Evolutionary conservation across 1,284 basidiomycete species (phyloP).

Genomic region (Calocybe gambosa): DNA sequence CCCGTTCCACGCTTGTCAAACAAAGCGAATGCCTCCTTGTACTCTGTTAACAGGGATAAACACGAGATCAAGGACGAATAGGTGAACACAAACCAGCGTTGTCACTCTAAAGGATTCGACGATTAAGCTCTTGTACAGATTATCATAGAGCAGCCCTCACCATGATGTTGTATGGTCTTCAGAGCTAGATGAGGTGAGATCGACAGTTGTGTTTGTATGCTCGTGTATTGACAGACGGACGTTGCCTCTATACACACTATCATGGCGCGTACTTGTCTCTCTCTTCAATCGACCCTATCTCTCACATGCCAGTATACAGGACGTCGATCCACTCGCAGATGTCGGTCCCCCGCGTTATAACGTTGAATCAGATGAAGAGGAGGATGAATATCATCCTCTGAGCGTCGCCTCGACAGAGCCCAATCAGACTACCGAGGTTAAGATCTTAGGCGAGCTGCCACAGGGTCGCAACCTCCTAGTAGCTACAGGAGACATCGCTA

Average conservation of each 20-base stretch:
- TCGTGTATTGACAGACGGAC: constrained; percentile 1
- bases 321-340: constrained; percentile 51
- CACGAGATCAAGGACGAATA: neutral
- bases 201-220: constrained; percentile 14
- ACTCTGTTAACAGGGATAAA: constrained; percentile 48
- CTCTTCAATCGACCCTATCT: neutral
- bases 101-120: constrained; percentile 53
- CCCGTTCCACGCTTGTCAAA: constrained; percentile 79
- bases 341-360: constrained; percentile 51
- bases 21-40: constrained; percentile 95
- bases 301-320: constrained; percentile 25
- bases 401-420: constrained; percentile 16
- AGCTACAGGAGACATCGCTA: constrained; percentile 40
- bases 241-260: neutral
- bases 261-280: constrained; percentile 10
- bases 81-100: constrained; percentile 45
- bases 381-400: constrained; percentile 52
- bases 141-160: constrained; percentile 18
- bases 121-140: too few species aligned
- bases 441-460: constrained; percentile 31
- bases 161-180: constrained; percentile 24
- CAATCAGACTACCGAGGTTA: constrained; percentile 25
- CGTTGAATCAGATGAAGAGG: constrained; percentile 62
- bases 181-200: constrained; percentile 4
- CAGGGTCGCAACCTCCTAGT: constrained; percentile 32